A percentile compares a stretch with the other conserved stretches of the same genome.
Evolutionary conservation across 2,329 filamentous ascomycete species (phyloP).

Genomic region (Pseudocercospora cruenta): DNA sequence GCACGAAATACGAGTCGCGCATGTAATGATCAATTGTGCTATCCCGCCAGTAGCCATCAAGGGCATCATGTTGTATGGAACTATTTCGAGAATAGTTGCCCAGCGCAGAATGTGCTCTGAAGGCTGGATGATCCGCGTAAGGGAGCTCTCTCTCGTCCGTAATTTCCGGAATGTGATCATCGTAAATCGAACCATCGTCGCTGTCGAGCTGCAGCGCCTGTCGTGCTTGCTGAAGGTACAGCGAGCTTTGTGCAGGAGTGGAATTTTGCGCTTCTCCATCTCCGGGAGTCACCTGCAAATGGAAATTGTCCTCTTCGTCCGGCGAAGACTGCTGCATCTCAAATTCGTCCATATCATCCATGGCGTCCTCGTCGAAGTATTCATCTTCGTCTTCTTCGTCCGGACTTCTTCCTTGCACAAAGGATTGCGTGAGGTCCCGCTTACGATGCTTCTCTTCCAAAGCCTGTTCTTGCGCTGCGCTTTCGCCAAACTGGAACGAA

Average conservation of each 20-base stretch:
- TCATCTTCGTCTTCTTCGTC: constrained; percentile 41
- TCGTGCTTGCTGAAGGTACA: constrained; percentile 29
- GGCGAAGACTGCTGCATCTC: constrained; percentile 38
- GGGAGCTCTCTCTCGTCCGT: constrained; percentile 30
- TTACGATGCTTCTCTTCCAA: constrained; percentile 69
- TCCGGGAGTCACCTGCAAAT: constrained; percentile 7
- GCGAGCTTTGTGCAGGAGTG: constrained; percentile 18
- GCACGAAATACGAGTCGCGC: constrained; percentile 24
- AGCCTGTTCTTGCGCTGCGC: constrained; percentile 65
- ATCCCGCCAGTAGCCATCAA: constrained; percentile 30
- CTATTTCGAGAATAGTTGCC: constrained; percentile 23
- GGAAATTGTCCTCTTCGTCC: constrained; percentile 6
- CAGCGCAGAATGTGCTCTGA: constrained; percentile 34
- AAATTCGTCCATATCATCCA: constrained; percentile 53
- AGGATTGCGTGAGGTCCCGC: constrained; percentile 19
- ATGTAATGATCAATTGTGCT: constrained; percentile 32
- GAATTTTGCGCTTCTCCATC: constrained; percentile 9
- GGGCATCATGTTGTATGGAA: constrained; percentile 15
- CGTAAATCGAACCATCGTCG: constrained; percentile 44
- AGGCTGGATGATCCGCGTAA: constrained; percentile 37
- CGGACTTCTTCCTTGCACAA: constrained; percentile 18
- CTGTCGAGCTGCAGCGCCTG: constrained; percentile 23
- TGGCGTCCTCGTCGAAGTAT: constrained; percentile 44
- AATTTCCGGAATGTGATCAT: constrained; percentile 32
- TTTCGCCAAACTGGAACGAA: constrained; percentile 79